phyloP scores from a whole-genome alignment of 768 basidiomycete genomes.

The Lactarius indigo region DNA sequence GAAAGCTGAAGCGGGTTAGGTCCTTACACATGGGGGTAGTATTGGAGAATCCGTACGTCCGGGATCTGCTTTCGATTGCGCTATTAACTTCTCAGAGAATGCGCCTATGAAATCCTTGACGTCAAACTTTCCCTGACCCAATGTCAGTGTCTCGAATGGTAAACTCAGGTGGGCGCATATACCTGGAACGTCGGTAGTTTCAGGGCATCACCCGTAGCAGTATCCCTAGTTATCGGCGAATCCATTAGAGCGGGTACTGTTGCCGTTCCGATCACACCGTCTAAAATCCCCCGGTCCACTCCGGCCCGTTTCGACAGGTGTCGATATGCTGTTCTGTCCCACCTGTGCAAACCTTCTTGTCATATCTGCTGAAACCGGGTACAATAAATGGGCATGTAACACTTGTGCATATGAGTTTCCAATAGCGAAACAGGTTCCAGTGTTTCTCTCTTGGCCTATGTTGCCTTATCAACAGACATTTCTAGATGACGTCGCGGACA shows the following conservation, averaged over 20 bases:
- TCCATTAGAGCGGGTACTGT: background rate
- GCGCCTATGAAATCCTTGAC: slow-evolving; percentile 85
- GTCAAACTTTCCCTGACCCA: slow-evolving; percentile 77
- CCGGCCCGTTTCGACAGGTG: background rate
- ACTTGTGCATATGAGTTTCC: slow-evolving; percentile 96
- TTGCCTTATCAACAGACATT: background rate
- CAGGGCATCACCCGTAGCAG: slow-evolving; percentile 8
- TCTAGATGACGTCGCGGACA: slow-evolving; percentile 87
- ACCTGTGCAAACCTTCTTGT: slow-evolving; percentile 87
- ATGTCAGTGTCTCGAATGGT: background rate
- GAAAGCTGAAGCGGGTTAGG: slow-evolving; percentile 55
- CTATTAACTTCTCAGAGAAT: slow-evolving; percentile 84
- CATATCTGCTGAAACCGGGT: slow-evolving; percentile 71
- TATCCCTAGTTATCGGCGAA: slow-evolving; percentile 1
- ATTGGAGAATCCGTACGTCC: slow-evolving; percentile 53
- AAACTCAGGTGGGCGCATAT: background rate
- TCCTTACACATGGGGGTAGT: background rate
- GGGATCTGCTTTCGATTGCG: slow-evolving; percentile 75
- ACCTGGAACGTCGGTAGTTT: slow-evolving; percentile 25
- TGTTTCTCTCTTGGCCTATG: slow-evolving; percentile 15
- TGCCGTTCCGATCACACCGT: background rate
- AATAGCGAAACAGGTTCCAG: slow-evolving; percentile 70
- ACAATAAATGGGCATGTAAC: slow-evolving; percentile 92
- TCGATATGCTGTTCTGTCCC: slow-evolving; percentile 98
- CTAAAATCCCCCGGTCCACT: background rate